These are phyloP conservation scores for Mortierella sp. DNA, from an alignment of 371 early-diverging fungal genomes.

Conservation along the genomic window DNA sequence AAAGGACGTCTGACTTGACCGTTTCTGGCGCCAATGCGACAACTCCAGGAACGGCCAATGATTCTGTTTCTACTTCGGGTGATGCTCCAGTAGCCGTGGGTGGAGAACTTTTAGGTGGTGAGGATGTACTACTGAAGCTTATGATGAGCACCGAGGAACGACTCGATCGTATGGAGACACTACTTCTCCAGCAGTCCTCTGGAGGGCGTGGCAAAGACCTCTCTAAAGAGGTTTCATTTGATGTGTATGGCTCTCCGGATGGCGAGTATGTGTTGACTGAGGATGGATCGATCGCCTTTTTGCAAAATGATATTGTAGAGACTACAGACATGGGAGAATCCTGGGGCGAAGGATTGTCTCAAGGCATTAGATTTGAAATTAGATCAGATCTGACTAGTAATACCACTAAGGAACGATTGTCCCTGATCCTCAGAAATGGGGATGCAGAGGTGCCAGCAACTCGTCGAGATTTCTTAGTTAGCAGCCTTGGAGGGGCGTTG, in stretches of 20 bases:
- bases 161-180: conserved; percentile 37
- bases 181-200: conserved; percentile 20
- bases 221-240: neutral
- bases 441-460: conserved; percentile 28
- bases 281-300: conserved; percentile 33
- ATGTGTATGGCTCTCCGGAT: neutral
- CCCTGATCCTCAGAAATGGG: conserved; percentile 24
- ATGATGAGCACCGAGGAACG: conserved; percentile 41
- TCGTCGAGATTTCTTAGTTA: conserved; percentile 39
- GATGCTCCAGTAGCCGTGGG: conserved; percentile 29
- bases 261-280: conserved; percentile 27
- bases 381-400: neutral
- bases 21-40: neutral
- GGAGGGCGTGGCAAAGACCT: neutral
- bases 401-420: conserved; percentile 14
- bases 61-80: neutral
- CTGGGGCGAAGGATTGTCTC: conserved; percentile 22
- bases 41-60: neutral
- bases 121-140: conserved; percentile 33
- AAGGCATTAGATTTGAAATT: neutral
- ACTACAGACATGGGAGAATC: conserved; percentile 14
- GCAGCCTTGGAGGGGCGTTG: conserved; percentile 43
- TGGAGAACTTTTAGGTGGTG: conserved; percentile 42
- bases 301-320: neutral
- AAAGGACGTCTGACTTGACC: neutral